Evolutionary conservation across 352 stramenopile genomes (phyloP).

Genomic region (Globisporangium cederbergense): DNA sequence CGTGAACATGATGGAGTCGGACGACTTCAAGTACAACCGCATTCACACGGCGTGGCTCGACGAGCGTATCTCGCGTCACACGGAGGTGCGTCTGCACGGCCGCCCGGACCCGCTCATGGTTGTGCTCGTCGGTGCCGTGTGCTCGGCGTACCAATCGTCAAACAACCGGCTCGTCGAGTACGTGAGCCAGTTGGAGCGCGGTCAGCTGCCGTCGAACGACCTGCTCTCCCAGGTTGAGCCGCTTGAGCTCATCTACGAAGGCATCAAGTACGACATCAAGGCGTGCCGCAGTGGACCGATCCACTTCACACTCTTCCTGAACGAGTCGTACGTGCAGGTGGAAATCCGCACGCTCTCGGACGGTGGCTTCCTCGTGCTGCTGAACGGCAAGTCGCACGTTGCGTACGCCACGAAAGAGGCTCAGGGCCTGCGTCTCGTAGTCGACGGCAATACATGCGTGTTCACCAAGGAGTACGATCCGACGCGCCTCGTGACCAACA

Average conservation of each 20-base stretch:
- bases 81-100: slow-evolving; percentile 83
- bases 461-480: slow-evolving; percentile 99
- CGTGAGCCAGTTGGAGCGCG: slow-evolving; percentile 80
- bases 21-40: slow-evolving; percentile 98
- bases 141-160: slow-evolving; percentile 77
- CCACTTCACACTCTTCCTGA: slow-evolving; percentile 91
- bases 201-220: slow-evolving; percentile 90
- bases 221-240: slow-evolving; percentile 83
- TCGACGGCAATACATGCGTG: slow-evolving; percentile 95
- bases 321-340: slow-evolving; percentile 88
- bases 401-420: slow-evolving; percentile 94
- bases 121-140: slow-evolving; percentile 87
- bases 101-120: slow-evolving; percentile 84
- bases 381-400: slow-evolving; percentile 96
- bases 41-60: slow-evolving; percentile 99
- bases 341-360: slow-evolving; percentile 96
- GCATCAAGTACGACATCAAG: slow-evolving; percentile 97
- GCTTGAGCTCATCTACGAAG: slow-evolving; percentile 98
- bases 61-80: slow-evolving; percentile 93
- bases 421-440: slow-evolving; percentile 88
- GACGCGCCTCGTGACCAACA: slow-evolving; percentile 96
- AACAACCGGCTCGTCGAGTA: slow-evolving; percentile 74
- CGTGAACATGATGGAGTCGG: slow-evolving; percentile 97
- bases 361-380: slow-evolving; percentile 96
- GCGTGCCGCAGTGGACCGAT: slow-evolving; percentile 89